These are phyloP conservation scores for Trypanosoma scelopori DNA, from an alignment of 208 protist species.

Conservation along the genomic window DNA sequence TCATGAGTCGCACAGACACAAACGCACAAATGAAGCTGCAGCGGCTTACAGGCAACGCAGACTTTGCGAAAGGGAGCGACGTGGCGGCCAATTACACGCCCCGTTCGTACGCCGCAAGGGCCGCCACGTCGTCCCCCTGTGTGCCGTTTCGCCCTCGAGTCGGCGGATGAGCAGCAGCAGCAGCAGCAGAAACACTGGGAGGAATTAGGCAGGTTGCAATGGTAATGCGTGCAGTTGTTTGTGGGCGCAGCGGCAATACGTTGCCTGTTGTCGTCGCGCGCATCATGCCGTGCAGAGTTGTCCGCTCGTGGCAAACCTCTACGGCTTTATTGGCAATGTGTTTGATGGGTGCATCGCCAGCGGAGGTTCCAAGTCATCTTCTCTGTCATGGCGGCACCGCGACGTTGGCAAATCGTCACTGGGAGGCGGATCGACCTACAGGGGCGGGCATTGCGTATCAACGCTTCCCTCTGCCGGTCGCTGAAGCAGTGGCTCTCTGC, in stretches of 20 bases:
- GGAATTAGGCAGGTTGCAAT: constrained; percentile 6
- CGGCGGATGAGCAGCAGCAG: background rate
- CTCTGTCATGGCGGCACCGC: background rate
- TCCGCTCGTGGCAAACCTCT: background rate
- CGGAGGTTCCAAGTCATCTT: background rate
- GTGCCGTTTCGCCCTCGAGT: background rate
- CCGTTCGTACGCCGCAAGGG: background rate
- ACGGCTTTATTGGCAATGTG: constrained; percentile 18
- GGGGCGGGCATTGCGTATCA: background rate
- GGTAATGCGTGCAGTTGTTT: background rate
- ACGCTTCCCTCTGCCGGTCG: background rate
- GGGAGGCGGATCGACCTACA: constrained; percentile 8
- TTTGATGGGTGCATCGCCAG: background rate
- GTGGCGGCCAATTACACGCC: background rate
- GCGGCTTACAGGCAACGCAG: background rate
- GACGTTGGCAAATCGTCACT: background rate
- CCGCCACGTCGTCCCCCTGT: background rate
- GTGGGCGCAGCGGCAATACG: constrained; percentile 7
- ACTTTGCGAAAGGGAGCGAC: constrained; percentile 2
- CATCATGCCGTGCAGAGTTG: background rate
- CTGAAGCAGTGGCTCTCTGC: background rate
- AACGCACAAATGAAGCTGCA: background rate
- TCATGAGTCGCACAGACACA: no score
- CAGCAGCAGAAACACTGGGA: background rate
- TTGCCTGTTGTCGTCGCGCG: background rate